phyloP scores from a whole-genome alignment of 75 land plant species.

The Cunninghamia lanceolata region DNA sequence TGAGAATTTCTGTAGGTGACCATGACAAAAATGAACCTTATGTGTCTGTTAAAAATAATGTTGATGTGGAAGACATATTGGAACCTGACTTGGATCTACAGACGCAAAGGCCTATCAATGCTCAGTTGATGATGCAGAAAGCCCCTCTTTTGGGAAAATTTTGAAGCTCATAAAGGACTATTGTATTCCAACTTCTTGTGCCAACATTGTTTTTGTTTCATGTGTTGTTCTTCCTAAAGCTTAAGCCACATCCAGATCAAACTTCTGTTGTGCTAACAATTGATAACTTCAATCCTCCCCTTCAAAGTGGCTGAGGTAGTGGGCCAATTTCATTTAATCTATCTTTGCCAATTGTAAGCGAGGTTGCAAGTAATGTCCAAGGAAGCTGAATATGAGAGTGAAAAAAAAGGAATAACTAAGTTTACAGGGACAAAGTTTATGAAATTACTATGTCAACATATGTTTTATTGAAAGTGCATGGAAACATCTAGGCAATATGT shows the following conservation, averaged over 20 bases:
- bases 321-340: slow-evolving; percentile 84
- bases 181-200: slow-evolving; percentile 67
- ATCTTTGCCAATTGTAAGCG: slow-evolving; percentile 37
- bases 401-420: too few species aligned
- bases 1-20: slow-evolving; percentile 67
- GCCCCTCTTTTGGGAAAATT: slow-evolving; percentile 59
- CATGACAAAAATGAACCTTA: slow-evolving; percentile 24
- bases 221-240: slow-evolving; percentile 56
- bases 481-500: too few species aligned
- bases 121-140: slow-evolving; percentile 21
- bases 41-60: slow-evolving; percentile 7
- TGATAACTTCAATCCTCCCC: slow-evolving; percentile 67
- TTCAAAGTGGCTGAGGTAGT: slow-evolving; percentile 68
- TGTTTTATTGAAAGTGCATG: too few species aligned
- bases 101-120: slow-evolving; percentile 17
- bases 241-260: slow-evolving; percentile 78
- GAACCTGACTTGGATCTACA: background rate
- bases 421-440: too few species aligned
- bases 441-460: too few species aligned
- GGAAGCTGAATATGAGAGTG: slow-evolving; percentile 72
- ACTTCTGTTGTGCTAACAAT: slow-evolving; percentile 59
- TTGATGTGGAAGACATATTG: slow-evolving; percentile 3
- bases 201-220: slow-evolving; percentile 69
- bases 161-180: slow-evolving; percentile 57
- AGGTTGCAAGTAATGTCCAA: slow-evolving; percentile 57